A percentile compares a stretch with the other conserved stretches of the same genome.
These are phyloP conservation scores for Pleurotus platypus DNA, from an alignment of 768 basidiomycete species.

Conservation along the genomic window DNA sequence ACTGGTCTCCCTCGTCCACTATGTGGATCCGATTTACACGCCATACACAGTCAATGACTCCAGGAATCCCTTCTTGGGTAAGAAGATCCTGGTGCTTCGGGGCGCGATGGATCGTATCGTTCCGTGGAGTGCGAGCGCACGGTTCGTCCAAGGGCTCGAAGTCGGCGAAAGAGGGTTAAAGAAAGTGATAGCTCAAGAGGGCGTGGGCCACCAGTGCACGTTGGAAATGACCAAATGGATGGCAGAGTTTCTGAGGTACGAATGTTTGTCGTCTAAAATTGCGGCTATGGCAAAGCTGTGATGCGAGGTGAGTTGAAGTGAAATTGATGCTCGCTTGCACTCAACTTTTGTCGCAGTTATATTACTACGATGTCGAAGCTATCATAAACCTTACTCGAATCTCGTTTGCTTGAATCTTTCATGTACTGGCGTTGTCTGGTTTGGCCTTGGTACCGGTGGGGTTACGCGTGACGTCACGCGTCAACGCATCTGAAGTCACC, in stretches of 20 bases:
- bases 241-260: constrained; percentile 28
- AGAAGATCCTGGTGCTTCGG: constrained; percentile 70
- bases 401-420: too few relatives aligned
- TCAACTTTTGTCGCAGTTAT: too few relatives aligned
- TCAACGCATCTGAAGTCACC: background rate
- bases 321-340: too few relatives aligned
- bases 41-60: constrained; percentile 34
- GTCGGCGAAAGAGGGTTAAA: constrained; percentile 54
- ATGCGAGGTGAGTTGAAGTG: background rate
- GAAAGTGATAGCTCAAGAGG: constrained; percentile 48
- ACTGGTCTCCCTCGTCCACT: constrained; percentile 43
- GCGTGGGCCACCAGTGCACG: constrained; percentile 62
- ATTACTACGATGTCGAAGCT: too few relatives aligned
- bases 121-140: constrained; percentile 54
- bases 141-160: constrained; percentile 53
- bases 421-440: too few relatives aligned
- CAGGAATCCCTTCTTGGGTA: constrained; percentile 61
- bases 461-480: background rate
- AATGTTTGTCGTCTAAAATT: background rate
- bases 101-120: constrained; percentile 66
- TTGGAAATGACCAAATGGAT: constrained; percentile 53
- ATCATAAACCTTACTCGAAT: too few relatives aligned
- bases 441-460: too few relatives aligned
- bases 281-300: background rate
- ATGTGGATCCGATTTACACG: constrained; percentile 40